Evolutionary conservation across 2,329 filamentous ascomycete genomes (phyloP), one percentile per base, ranked within the genome.

Genomic region (Verticillium tricorpus): DNA sequence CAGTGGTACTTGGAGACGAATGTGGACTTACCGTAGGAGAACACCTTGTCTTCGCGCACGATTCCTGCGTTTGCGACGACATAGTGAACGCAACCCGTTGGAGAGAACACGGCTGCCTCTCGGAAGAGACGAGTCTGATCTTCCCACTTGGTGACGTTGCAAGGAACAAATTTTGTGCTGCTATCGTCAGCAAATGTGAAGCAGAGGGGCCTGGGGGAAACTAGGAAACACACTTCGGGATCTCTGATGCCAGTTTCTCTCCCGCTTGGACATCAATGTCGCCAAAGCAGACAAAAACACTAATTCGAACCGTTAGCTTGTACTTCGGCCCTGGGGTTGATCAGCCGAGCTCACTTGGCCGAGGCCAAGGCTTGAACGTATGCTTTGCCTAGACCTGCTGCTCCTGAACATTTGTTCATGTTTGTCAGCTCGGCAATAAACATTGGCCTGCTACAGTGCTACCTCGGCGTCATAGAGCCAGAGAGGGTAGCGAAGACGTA

Each of bases 11-110:
- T 28, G 5, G 5, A 6, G 4, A 28, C 28, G 28, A 28, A 28
- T 28, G 1, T 28, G 28, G 28, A 28, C 32, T 37, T 62, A 28
- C 64, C 55, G 54, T 64, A 68, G 1, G 60, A 60, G 62, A 70
- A 73, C 45, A 75, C 64, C 19, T 69, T 66, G 62, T 75, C 73
- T 7, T 62, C 50, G 6, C 72, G 66, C 25, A 69, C 69, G 28
- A 81, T 78, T 11, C 80, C 79, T 1, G 79, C 80, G 64, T 82
- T 82, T 1, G 80, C 78, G 59, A 82, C 76, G 12, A 82, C 80
- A 12, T 80, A 66, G 61, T 81, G 65, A 17, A 74, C 67, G 78
- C 25, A 79, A 73, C 57, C 73, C 76, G 0, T 76, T 72, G 28
- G 67, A 65, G 0, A 77, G 77, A 9, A 75, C 77, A 34, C 70